Base-by-base conservation (phyloP, 139 green algal species). In the Tetradesmus obliquus region DNA sequence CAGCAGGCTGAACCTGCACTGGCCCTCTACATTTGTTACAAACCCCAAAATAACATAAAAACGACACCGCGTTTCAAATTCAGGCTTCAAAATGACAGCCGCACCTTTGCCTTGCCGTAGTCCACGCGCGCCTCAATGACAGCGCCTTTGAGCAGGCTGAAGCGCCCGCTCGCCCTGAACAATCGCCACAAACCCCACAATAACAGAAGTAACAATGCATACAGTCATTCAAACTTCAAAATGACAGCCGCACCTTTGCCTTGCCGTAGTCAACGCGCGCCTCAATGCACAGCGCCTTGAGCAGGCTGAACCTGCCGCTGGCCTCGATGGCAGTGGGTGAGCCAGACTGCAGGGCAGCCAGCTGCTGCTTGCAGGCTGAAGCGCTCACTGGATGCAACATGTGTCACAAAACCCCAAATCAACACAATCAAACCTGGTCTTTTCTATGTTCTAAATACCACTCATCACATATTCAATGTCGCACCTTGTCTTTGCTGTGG, bases 101-200 rank as follows among this genome's bases (percentile, higher is more conserved):
- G 55, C 24, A 80, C 86, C 86, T 90, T 83, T 54, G 71, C 84
- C 20, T 84, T 90, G 71, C 9, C 53, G 79, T 87, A 82, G 17
- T 91, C 88, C 24, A 86, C 80, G 15, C 79, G 71, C 7, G 88
- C 88, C 57, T 57, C 88, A 45, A 58, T n/a, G 17, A 82, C 79
- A 91, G 79, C 9, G 80, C 76, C 79, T 45, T 87, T 91, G 9
- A 91, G 79, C 5, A 55, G 81, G 60, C 82, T 91, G 79, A 91
- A 79, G n/a, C 17, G 53, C 7, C 88, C 80, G n/a, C 6, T 22
- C 3, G 15, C 60, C n/a, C 32, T 45, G 32, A 45, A 45, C 32
- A 45, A 45, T 45, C 32, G 32, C 32, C 32, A 45, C 32, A 45
- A 45, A 45, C 32, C 32, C 32, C 32, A 45, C 32, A 45, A 45